These are phyloP conservation scores for Leccinum pellstonianum DNA, from an alignment of 768 basidiomycete species.

Conservation along the genomic window DNA sequence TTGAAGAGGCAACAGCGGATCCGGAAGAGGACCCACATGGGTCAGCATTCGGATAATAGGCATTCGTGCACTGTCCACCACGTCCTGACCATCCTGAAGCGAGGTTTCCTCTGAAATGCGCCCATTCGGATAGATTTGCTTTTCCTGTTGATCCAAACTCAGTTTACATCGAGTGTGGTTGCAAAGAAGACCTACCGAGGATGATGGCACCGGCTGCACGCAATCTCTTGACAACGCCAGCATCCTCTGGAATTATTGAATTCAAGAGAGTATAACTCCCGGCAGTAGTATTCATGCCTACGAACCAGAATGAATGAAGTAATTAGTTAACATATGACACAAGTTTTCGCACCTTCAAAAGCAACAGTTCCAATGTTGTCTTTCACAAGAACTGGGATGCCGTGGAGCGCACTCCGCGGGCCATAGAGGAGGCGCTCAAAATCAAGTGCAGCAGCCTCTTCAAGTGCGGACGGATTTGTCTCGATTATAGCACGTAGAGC, in stretches of 20 bases:
- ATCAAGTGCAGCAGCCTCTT: conserved; percentile 36
- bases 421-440: conserved; percentile 30
- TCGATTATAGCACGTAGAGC: conserved; percentile 41
- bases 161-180: background rate
- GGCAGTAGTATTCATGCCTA: conserved; percentile 43
- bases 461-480: conserved; percentile 38
- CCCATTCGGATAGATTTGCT: conserved; percentile 55
- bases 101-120: conserved; percentile 45
- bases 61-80: conserved; percentile 48
- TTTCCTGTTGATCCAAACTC: conserved; percentile 39
- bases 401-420: conserved; percentile 35
- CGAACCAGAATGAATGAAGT: background rate
- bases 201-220: conserved; percentile 36
- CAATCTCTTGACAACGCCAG: conserved; percentile 33
- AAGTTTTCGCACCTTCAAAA: conserved; percentile 21
- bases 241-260: conserved; percentile 35
- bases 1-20: conserved; percentile 53
- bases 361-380: conserved; percentile 34
- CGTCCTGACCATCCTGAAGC: conserved; percentile 60
- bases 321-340: no score
- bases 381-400: conserved; percentile 40
- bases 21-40: conserved; percentile 62
- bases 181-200: conserved; percentile 21
- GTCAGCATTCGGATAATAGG: conserved; percentile 50
- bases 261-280: conserved; percentile 38